Evolutionary conservation across 148 eudicot genomes (phyloP).

Genomic region (Spergularia marina): DNA sequence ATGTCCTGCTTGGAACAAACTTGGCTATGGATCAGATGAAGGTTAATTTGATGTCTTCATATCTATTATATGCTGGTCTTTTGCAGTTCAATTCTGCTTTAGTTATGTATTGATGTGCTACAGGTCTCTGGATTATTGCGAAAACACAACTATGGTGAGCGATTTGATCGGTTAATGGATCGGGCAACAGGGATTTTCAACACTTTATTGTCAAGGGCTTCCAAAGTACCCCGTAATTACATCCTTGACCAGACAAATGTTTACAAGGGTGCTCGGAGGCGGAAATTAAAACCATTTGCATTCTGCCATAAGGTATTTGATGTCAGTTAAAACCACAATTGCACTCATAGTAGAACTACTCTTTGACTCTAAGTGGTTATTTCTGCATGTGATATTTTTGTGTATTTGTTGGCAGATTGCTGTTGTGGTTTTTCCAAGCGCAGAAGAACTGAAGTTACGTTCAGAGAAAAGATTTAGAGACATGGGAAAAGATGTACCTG

Average conservation of each 20-base stretch:
- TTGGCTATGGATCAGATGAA: slow-evolving; percentile 64
- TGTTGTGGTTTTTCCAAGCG: slow-evolving; percentile 55
- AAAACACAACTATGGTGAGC: slow-evolving; percentile 49
- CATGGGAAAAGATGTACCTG: slow-evolving; percentile 63
- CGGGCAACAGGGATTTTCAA: slow-evolving; percentile 56
- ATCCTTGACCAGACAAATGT: slow-evolving; percentile 71
- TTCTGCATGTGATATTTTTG: background rate
- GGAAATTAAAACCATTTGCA: slow-evolving; percentile 61
- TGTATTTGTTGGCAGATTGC: slow-evolving; percentile 39
- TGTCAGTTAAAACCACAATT: background rate
- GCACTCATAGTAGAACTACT: background rate
- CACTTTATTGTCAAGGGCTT: slow-evolving; percentile 57
- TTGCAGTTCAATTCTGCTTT: background rate
- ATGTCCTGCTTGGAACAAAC: slow-evolving; percentile 67
- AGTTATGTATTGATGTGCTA: slow-evolving; percentile 2
- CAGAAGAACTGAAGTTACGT: slow-evolving; percentile 50
- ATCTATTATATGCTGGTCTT: background rate
- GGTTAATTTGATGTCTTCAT: slow-evolving; percentile 29
- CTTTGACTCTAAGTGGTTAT: background rate
- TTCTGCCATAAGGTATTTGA: slow-evolving; percentile 40
- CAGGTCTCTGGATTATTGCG: slow-evolving; percentile 60
- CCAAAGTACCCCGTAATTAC: slow-evolving; percentile 51
- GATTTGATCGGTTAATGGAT: slow-evolving; percentile 55
- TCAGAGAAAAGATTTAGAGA: slow-evolving; percentile 47
- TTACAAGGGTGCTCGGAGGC: slow-evolving; percentile 58